Base-by-base conservation (phyloP, 2,329 filamentous ascomycete species). In the Calcarisporium arbuscula region DNA sequence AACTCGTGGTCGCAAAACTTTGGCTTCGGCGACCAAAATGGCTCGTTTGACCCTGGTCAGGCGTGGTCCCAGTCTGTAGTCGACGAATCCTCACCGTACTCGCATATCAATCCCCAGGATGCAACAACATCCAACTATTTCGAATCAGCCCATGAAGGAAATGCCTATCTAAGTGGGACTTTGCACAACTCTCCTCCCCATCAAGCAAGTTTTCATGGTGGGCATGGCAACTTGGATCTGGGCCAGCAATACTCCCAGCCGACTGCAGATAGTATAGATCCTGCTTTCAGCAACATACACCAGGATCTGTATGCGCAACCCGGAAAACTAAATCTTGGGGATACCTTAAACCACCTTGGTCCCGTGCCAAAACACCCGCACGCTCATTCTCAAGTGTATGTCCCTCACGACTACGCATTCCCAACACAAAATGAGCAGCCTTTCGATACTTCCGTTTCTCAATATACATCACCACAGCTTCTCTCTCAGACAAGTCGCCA, bases 1-100 rank as follows among this genome's bases (percentile, higher is more conserved):
- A 50, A 50, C 33, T 51, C 53, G 26, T 64, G 61, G 61, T 51
- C 55, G 37, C 38, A 50, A 30, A 53, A 49, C 38, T 64, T 57
- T 44, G 41, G 42, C 23, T 63, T 57, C 31, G 34, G 49, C 23
- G 42, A 48, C 20, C 57, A 58, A 33, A 50, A 52, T 35, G 55
- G 52, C 20, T 58, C 63, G 23, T 66, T 59, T 44, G 61, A 64
- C 32, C 53, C 56, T 32, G 50, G 48, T 27, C 60, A 64, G 35
- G 38, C 52, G 22, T 66, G 62, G 62, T 44, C 53, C 8, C 62
- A 64, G 40, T 39, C 56, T 20, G 50, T 60, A 32, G 39, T 47
- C 17, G 56, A 56, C 14, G 60, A 61, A 38, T 32, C 51, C 15
- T 40, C 46, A 15, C 46, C 47, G 16, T 61, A 56, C 39, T 46